phyloP scores from a whole-genome alignment of 371 early-diverging fungal genomes.

The Actinomucor elegans region DNA sequence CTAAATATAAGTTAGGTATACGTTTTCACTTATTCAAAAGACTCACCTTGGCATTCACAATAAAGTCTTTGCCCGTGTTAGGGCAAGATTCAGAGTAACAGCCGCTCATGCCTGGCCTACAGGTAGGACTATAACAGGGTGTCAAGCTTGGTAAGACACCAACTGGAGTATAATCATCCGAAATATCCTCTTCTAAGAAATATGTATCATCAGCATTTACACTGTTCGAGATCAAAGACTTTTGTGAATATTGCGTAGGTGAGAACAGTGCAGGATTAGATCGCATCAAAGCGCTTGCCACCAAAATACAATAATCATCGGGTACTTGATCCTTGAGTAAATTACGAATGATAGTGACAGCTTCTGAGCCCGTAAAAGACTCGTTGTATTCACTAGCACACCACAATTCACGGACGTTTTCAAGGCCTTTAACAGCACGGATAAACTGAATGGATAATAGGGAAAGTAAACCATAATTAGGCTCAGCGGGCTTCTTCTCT shows the following conservation, averaged over 20 bases:
- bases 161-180: constrained; percentile 16
- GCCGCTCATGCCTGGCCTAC: constrained; percentile 19
- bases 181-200: constrained; percentile 27
- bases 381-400: constrained; percentile 39
- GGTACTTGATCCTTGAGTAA: constrained; percentile 22
- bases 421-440: constrained; percentile 19
- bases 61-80: constrained; percentile 17
- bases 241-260: constrained; percentile 32
- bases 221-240: constrained; percentile 27
- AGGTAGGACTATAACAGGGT: constrained; percentile 24
- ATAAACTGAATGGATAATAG: constrained; percentile 23
- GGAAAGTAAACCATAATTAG: constrained; percentile 31
- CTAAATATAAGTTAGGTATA: not conserved
- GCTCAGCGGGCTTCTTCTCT: not conserved
- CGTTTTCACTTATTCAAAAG: not conserved
- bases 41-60: constrained; percentile 11
- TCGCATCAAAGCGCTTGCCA: constrained; percentile 27
- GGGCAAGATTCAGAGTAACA: constrained; percentile 33
- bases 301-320: constrained; percentile 20
- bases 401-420: constrained; percentile 32
- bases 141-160: constrained; percentile 28
- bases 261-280: constrained; percentile 25
- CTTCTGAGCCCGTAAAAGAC: constrained; percentile 35
- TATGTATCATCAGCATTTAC: constrained; percentile 38
- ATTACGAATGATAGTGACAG: constrained; percentile 22